Evolutionary conservation across 2,329 filamentous ascomycete genomes (phyloP), one percentile per base, ranked within the genome.

Genomic region (Venturia effusa): DNA sequence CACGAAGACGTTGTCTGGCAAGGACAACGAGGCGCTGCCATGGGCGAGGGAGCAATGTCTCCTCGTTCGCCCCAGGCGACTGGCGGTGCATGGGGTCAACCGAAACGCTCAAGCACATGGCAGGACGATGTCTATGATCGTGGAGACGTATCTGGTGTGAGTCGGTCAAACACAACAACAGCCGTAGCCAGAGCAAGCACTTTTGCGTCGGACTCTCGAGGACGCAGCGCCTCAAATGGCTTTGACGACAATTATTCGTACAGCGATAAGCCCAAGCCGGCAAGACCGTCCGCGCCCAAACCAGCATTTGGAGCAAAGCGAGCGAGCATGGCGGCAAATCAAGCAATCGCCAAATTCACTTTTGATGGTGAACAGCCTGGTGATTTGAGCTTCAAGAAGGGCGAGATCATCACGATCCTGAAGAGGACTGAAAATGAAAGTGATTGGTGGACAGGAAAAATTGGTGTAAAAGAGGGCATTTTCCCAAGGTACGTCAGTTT

Each of bases 381-480:
- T 4, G 93, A 99, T 74, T 75, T 97, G 64, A 90, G 88, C 0
- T 99, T 99, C 78, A 96, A 96, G 79, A 99, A 99, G 81, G 94
- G 94, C 24, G 94, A 99, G 37, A 76, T 97, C 64, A 97, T 99
- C 68, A 97, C 92, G 0, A 92, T 99, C 65, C 75, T 96, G 64
- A 97, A 99, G 80, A 89, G 89, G 76, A 97, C 93, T 5, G 90
- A 97, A 4, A 97, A 89, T 69, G 89, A 90, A 65, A 92, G 92
- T 64, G 93, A 97, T 74, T 97, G 93, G 93, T 97, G 93, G 94
- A 97, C 93, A 22, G 94, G 94, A 32, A 88, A 88, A 76, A 87
- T 97, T 71, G 92, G 92, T 37, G 83, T 86, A 68, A 84, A 86
- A 69, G 89, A 92, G 64, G 94, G 94, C 43, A 96, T 97, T 68